Evolutionary conservation across 805 yeast genomes (phyloP), one percentile per base, ranked within the genome.

Genomic region (Candida chilensis): DNA sequence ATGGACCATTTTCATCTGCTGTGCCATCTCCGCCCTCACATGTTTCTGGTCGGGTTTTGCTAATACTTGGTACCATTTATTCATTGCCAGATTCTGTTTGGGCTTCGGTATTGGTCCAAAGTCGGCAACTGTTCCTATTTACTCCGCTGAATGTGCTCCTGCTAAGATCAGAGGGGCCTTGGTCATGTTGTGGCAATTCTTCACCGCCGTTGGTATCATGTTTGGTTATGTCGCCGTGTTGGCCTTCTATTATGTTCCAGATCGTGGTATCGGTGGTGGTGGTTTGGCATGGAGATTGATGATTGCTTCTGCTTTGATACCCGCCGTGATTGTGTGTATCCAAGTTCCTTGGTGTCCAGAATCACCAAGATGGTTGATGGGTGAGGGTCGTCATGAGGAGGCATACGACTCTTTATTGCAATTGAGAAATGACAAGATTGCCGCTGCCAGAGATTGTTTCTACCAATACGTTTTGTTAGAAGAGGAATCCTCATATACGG

Each of bases 301-400:
- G 82, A 54, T 78, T 30, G 83, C 72, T 6, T 69, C 78, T 16
- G 86, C 85, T 5, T 62, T 71, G 60, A 53, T 78, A 21, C 86
- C 86, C 1, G 84, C 87, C 1, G 41, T 75, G 26, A 47, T 72
- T 33, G 80, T 78, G 6, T 52, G 72, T 35, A 41, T 59, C 34
- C 85, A 77, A 49, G 68, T 78, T 28, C 78, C 77, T 20, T 74
- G 70, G 45, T 76, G 78, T 36, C 85, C 86, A 5, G 87, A 78
- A 46, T 75, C 83, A 3, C 87, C 87, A 25, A 65, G 84, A 53
- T 78, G 86, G 86, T 60, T 77, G 36, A 74, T 78, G 81, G 84
- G 82, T 54, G 74, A 75, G 47, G 75, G 63, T 4, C 63, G 80
- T 41, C 81, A 75, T 42, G 21, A 10, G 5, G 84, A 76, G 2